Evolutionary conservation across 805 yeast species (phyloP).

Genomic region (baker's yeast (Saccharomyces cerevisiae)): DNA sequence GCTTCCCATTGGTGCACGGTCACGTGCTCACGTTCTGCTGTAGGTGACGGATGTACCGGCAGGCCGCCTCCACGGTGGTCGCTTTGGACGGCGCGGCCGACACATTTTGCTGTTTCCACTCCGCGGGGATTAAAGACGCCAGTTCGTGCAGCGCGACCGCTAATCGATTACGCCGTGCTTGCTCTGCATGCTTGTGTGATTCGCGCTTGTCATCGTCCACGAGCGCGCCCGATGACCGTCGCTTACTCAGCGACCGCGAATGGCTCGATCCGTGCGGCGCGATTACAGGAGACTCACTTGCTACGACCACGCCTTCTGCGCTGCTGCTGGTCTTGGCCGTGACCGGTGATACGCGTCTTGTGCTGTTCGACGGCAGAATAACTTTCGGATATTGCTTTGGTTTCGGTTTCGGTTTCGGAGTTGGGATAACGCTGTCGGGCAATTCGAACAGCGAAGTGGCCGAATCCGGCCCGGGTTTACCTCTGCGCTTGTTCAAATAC

Average conservation of each 20-base stretch:
- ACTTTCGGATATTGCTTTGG: conserved; percentile 1
- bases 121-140: conserved; percentile 57
- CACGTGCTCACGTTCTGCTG: conserved; percentile 24
- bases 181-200: conserved; percentile 86
- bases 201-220: conserved; percentile 23
- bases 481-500: background rate
- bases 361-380: conserved; percentile 6
- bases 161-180: conserved; percentile 89
- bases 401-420: background rate
- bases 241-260: conserved; percentile 2
- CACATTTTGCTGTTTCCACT: conserved; percentile 39
- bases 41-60: conserved; percentile 47
- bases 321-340: background rate
- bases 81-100: conserved; percentile 78
- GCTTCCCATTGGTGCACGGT: background rate
- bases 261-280: background rate
- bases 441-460: background rate
- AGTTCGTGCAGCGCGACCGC: conserved; percentile 77
- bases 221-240: background rate
- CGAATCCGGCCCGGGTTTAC: background rate
- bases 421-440: background rate
- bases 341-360: background rate
- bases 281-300: conserved; percentile 1
- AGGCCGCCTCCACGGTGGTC: conserved; percentile 87
- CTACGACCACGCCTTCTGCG: background rate